Evolutionary conservation across 2,329 filamentous ascomycete genomes (phyloP).

Genomic region (Arthrocladium fulminans): DNA sequence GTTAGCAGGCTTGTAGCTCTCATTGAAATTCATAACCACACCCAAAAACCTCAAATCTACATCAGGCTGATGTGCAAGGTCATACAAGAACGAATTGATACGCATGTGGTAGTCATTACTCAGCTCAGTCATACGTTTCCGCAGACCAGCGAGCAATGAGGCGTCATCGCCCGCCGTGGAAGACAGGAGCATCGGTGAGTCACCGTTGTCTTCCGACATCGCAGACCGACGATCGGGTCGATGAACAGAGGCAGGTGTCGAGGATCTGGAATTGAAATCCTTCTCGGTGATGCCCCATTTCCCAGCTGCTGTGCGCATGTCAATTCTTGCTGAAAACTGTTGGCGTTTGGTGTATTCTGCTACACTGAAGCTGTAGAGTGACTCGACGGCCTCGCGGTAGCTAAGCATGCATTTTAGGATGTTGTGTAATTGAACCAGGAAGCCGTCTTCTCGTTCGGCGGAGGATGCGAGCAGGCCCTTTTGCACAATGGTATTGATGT

Average conservation of each 20-base stretch:
- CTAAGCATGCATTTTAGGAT: slow-evolving; percentile 87
- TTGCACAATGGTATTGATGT: slow-evolving; percentile 87
- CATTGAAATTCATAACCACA: slow-evolving; percentile 98
- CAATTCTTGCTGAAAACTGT: slow-evolving; percentile 66
- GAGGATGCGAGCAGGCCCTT: slow-evolving; percentile 66
- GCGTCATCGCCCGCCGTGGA: slow-evolving; percentile 34
- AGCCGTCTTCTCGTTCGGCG: slow-evolving; percentile 60
- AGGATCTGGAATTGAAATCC: slow-evolving; percentile 29
- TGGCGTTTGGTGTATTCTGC: slow-evolving; percentile 90
- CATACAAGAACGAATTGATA: slow-evolving; percentile 74
- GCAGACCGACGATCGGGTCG: slow-evolving; percentile 2
- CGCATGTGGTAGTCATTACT: slow-evolving; percentile 67
- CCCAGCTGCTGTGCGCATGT: slow-evolving; percentile 56
- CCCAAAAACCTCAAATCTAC: slow-evolving; percentile 92
- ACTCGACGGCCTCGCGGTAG: slow-evolving; percentile 89
- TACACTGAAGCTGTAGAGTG: slow-evolving; percentile 87
- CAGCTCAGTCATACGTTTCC: slow-evolving; percentile 62
- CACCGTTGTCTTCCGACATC: slow-evolving; percentile 13
- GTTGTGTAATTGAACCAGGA: slow-evolving; percentile 84
- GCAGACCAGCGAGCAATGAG: slow-evolving; percentile 64
- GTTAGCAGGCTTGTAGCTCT: slow-evolving; percentile 74
- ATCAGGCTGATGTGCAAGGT: slow-evolving; percentile 86
- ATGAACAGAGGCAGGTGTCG: slow-evolving; percentile 19
- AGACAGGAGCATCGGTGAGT: slow-evolving; percentile 14
- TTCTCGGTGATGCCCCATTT: slow-evolving; percentile 55